These are phyloP conservation scores for apple (Malus domestica) DNA, from an alignment of 306 rosid species.

Conservation along the genomic window DNA sequence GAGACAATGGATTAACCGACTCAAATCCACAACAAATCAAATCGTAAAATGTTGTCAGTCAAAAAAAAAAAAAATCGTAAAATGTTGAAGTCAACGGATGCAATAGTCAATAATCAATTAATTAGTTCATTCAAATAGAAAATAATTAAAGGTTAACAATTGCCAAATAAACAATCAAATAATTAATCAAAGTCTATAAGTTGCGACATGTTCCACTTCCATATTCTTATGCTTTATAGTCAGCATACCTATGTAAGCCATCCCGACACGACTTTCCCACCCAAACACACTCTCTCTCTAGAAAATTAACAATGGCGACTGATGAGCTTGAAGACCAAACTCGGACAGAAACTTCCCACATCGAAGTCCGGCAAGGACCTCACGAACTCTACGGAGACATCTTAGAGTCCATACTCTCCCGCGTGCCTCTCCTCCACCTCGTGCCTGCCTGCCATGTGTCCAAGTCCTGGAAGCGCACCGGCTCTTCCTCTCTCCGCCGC, in stretches of 20 bases:
- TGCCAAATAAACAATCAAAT: too few species aligned
- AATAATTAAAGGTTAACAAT: too few species aligned
- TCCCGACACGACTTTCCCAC: neutral
- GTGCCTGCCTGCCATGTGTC: slow-evolving; percentile 45
- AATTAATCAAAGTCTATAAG: too few species aligned
- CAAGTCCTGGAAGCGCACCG: slow-evolving; percentile 48
- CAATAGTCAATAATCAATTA: too few species aligned
- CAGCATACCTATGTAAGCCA: neutral
- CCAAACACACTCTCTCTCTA: neutral
- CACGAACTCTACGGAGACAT: slow-evolving; percentile 48
- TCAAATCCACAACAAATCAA: too few species aligned
- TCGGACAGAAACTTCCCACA: neutral
- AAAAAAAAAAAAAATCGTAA: too few species aligned
- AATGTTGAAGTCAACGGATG: too few species aligned
- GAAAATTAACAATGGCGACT: neutral
- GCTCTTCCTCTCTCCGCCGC: slow-evolving; percentile 48
- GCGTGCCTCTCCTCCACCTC: slow-evolving; percentile 53
- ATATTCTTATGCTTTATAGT: too few species aligned
- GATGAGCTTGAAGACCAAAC: neutral
- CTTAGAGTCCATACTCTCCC: slow-evolving; percentile 49
- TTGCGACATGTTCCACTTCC: too few species aligned
- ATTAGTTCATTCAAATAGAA: too few species aligned
- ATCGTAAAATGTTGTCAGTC: too few species aligned
- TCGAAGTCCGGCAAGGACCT: slow-evolving; percentile 25
- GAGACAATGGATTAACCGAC: too few species aligned